phyloP scores from a whole-genome alignment of 2,329 filamentous ascomycete genomes.

The Colletotrichum gigasporum region DNA sequence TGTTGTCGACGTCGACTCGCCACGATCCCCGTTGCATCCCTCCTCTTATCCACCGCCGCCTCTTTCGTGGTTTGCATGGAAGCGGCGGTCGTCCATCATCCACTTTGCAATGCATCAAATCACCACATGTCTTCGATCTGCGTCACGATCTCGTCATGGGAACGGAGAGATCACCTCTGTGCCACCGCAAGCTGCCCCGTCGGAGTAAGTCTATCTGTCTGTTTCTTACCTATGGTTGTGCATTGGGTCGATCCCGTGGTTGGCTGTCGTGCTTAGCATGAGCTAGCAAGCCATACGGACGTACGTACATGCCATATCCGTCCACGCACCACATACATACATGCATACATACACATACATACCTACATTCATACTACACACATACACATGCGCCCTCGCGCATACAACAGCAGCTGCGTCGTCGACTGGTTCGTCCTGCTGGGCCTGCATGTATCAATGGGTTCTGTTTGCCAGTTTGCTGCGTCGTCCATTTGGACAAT shows the following conservation, averaged over 20 bases:
- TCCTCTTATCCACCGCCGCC: constrained; percentile 2
- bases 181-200: neutral
- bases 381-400: neutral
- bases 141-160: constrained; percentile 6
- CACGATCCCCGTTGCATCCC: constrained; percentile 7
- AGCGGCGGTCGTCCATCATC: neutral
- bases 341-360: neutral
- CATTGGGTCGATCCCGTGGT: constrained; percentile 2
- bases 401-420: neutral
- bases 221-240: neutral
- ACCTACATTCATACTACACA: neutral
- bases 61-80: constrained; percentile 15
- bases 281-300: neutral
- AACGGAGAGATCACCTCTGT: constrained; percentile 1
- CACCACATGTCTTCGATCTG: constrained; percentile 9
- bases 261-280: neutral
- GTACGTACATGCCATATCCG: constrained; percentile 12
- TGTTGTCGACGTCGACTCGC: constrained; percentile 6
- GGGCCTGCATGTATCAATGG: neutral
- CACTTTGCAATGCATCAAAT: neutral
- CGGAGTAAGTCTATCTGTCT: constrained; percentile 4
- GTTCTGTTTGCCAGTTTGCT: constrained; percentile 8
- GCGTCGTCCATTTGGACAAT: neutral
- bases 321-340: constrained; percentile 4
- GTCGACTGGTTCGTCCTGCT: neutral